Evolutionary conservation across 1,284 basidiomycete genomes (phyloP), one percentile per base, ranked within the genome.

Genomic region (Ganoderma meredithae): DNA sequence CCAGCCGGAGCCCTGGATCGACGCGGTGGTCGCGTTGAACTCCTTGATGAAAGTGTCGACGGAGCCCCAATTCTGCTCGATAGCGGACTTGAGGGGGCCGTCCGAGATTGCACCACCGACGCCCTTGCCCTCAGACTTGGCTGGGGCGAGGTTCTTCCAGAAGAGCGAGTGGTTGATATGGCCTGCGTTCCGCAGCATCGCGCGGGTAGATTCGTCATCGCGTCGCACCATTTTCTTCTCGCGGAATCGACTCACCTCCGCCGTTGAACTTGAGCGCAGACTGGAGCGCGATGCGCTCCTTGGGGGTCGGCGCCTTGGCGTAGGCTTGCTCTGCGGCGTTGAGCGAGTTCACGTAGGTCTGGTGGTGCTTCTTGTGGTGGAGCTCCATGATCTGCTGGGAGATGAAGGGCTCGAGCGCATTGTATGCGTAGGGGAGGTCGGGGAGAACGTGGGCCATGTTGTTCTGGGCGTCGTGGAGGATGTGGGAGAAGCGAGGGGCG

Each of bases 341-440:
- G 71, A 97, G 85, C 9, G 94, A 94, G 76, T 91, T 95, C 70
- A 98, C 95, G 80, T 97, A 98, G 27, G 93, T 88, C 81, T 95
- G 94, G 81, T 99, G 97, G 80, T 99, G 97, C 86, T 96, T 97
- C 75, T 90, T 89, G 85, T 99, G 97, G 82, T 99, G 97, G 70
- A 99, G 87, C 69, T 86, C 90, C 95, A 96, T 96, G 76, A 96
- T 97, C 81, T 95, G 89, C 75, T 86, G 82, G 4, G 89, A 91
- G 77, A 95, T 93, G 78, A 88, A 85, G 15, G 92, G 91, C 79
- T 94, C 90, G 68, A 93, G 87, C n/a, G 89, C 91, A 83, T 97
- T 88, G 84, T 98, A 98, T 39, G 85, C 85, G 82, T 99, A 99
- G 40, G 96, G 95, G 56, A 99, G 87, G 71, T 92, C 84, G 52